phyloP scores from a whole-genome alignment of 139 green algal genomes.

The Zygnema cylindricum region DNA sequence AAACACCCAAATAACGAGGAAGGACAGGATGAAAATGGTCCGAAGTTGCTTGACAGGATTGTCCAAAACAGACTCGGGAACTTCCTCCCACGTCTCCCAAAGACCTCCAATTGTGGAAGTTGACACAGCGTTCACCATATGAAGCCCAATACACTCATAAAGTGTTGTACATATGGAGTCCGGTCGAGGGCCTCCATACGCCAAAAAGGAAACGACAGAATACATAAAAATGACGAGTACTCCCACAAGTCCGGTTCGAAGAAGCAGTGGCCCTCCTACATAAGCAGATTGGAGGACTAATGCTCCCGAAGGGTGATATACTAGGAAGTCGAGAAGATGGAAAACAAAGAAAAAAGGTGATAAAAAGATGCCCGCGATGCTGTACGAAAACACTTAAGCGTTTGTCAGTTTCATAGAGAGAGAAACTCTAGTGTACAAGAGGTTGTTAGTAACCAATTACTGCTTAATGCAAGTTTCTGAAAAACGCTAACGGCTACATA shows the following conservation, averaged over 20 bases:
- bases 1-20: slow-evolving; percentile 60
- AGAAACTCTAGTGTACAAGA: too few relatives aligned
- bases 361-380: slow-evolving; percentile 11
- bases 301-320: slow-evolving; percentile 43
- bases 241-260: slow-evolving; percentile 38
- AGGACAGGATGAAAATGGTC: slow-evolving; percentile 32
- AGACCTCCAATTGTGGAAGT: slow-evolving; percentile 19
- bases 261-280: slow-evolving; percentile 49
- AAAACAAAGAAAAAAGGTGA: slow-evolving; percentile 55
- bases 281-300: slow-evolving; percentile 39
- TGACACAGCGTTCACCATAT: slow-evolving; percentile 35
- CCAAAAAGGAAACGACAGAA: slow-evolving; percentile 34
- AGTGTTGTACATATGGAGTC: slow-evolving; percentile 46
- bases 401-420: too few relatives aligned
- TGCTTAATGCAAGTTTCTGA: too few relatives aligned
- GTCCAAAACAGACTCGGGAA: slow-evolving; percentile 37
- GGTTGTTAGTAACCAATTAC: too few relatives aligned
- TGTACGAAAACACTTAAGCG: too few relatives aligned
- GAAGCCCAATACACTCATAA: slow-evolving; percentile 47
- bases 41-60: slow-evolving; percentile 19
- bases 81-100: background rate
- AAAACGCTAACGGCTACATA: too few relatives aligned
- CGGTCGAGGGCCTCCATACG: slow-evolving; percentile 32
- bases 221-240: slow-evolving; percentile 56
- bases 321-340: slow-evolving; percentile 45